Evolutionary conservation across 177 flowering plant genomes (phyloP).

Genomic region (Tripterygium wilfordii): DNA sequence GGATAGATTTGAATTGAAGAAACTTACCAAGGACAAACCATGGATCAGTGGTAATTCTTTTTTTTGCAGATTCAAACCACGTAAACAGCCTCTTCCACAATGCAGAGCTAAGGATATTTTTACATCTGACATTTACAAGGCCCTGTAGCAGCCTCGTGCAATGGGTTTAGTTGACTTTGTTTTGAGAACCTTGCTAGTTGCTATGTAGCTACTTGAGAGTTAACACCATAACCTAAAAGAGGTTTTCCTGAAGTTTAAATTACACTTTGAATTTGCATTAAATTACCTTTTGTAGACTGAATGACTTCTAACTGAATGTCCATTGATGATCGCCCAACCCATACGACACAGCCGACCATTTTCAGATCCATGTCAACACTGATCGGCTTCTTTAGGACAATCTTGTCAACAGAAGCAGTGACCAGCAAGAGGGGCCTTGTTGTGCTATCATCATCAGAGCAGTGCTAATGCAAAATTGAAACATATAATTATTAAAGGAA

Average conservation of each 20-base stretch:
- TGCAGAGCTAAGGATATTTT: too few relatives aligned
- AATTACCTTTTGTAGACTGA: conserved; percentile 23
- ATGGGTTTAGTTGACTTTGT: too few relatives aligned
- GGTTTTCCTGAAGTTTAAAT: neutral
- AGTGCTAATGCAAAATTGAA: conserved; percentile 22
- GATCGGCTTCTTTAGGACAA: conserved; percentile 37
- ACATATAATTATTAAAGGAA: neutral
- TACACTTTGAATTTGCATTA: neutral
- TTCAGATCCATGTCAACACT: conserved; percentile 32
- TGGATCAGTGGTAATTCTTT: too few relatives aligned
- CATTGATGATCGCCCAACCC: conserved; percentile 45
- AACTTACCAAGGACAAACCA: too few relatives aligned
- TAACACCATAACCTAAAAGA: neutral
- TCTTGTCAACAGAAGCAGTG: conserved; percentile 44
- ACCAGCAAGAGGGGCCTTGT: conserved; percentile 44
- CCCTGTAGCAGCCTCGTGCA: too few relatives aligned
- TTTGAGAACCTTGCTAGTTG: too few relatives aligned
- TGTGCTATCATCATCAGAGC: conserved; percentile 38
- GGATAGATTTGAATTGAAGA: too few relatives aligned
- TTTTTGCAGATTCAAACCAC: too few relatives aligned
- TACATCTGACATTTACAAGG: too few relatives aligned
- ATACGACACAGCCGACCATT: conserved; percentile 35
- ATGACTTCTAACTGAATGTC: conserved; percentile 39
- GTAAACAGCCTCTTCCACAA: too few relatives aligned
- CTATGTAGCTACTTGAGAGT: too few relatives aligned